A percentile compares a stretch with the other conserved stretches of the same genome.
phyloP scores from a whole-genome alignment of 345 rosid genomes.

The Gossypium stocksii region DNA sequence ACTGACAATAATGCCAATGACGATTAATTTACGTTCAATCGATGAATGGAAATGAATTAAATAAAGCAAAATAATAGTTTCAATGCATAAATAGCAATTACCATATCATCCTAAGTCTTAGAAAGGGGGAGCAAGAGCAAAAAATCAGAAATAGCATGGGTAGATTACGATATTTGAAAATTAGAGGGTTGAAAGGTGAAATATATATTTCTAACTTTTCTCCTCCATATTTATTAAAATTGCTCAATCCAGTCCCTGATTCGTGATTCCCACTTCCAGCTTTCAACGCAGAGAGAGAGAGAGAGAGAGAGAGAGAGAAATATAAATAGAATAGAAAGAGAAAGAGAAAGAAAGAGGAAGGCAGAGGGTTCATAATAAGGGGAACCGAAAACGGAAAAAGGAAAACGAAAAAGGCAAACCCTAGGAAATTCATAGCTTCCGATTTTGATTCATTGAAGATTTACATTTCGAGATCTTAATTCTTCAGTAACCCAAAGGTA shows the following conservation, averaged over 20 bases:
- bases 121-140: background rate
- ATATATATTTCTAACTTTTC: background rate
- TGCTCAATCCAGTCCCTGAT: background rate
- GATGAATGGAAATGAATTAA: too few relatives aligned
- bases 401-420: background rate
- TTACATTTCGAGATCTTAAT: slow-evolving; percentile 35
- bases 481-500: slow-evolving; percentile 28
- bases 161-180: background rate
- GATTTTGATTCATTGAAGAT: background rate
- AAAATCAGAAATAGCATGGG: background rate
- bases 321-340: background rate
- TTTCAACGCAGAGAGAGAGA: background rate
- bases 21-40: too few relatives aligned
- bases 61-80: too few relatives aligned
- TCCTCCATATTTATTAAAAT: background rate
- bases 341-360: background rate
- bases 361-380: background rate
- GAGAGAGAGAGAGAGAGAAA: background rate
- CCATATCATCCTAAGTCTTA: background rate
- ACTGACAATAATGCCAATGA: too few relatives aligned
- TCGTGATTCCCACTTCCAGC: slow-evolving; percentile 3
- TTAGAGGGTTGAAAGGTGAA: background rate
- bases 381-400: background rate
- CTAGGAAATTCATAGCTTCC: background rate
- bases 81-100: too few relatives aligned